Conservation (phyloP, 352 stramenopile species). For the Phytophthora chlamydospora region DNA sequence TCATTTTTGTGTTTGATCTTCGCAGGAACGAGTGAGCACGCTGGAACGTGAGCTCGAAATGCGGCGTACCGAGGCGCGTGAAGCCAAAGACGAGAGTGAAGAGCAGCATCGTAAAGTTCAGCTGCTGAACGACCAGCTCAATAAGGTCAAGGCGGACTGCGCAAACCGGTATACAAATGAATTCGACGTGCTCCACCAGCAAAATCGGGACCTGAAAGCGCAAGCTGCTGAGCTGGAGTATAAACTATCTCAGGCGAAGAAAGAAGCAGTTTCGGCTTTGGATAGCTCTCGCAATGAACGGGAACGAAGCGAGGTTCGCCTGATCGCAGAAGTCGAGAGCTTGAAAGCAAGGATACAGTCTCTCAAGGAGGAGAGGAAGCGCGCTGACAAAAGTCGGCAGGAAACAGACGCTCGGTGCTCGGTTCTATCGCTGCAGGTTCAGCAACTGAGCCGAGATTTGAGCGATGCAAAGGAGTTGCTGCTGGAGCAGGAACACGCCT, state of each 20-base stretch:
- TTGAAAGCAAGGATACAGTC: constrained; percentile 52
- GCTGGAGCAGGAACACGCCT: constrained; percentile 63
- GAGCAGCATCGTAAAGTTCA: constrained; percentile 70
- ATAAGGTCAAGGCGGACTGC: constrained; percentile 76
- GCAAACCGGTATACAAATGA: constrained; percentile 56
- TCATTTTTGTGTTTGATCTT: background rate
- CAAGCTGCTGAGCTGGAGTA: constrained; percentile 60
- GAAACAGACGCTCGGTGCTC: constrained; percentile 55
- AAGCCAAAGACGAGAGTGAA: constrained; percentile 67
- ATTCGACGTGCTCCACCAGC: constrained; percentile 55
- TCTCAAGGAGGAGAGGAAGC: constrained; percentile 70
- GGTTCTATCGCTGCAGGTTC: constrained; percentile 52
- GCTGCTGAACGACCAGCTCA: constrained; percentile 73
- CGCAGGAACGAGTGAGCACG: constrained; percentile 43
- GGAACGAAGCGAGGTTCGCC: constrained; percentile 56
- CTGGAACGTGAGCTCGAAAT: constrained; percentile 71
- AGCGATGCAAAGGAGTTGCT: constrained; percentile 61
- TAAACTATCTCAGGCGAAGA: constrained; percentile 47
- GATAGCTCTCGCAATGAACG: constrained; percentile 50
- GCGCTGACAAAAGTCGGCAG: constrained; percentile 53
- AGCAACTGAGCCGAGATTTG: constrained; percentile 63
- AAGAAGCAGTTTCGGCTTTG: constrained; percentile 41
- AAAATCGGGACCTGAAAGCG: constrained; percentile 70
- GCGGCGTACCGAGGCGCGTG: constrained; percentile 56
- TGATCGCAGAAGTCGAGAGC: constrained; percentile 68